Percentiles rank a stretch among this genome's conserved stretches.
phyloP scores from a whole-genome alignment of 176 grass and related monocot genomes.

The Aechmea fasciata region DNA sequence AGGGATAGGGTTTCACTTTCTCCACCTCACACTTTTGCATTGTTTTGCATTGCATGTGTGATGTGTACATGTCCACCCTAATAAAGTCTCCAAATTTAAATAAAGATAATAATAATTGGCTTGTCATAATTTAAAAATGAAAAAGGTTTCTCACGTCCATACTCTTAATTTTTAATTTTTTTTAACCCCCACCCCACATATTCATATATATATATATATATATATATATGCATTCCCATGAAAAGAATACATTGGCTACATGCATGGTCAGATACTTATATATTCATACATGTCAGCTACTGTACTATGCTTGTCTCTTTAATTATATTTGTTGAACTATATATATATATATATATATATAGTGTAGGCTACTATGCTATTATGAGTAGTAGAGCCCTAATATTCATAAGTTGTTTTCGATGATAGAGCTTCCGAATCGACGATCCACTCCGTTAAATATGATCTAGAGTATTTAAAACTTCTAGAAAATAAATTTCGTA shows the following conservation, averaged over 20 bases:
- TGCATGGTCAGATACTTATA: neutral
- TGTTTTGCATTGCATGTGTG: neutral
- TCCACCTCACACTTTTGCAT: neutral
- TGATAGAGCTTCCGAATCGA: too few species aligned
- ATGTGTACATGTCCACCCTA: neutral
- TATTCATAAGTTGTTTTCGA: too few species aligned
- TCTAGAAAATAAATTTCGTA: too few species aligned
- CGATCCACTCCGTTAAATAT: too few species aligned
- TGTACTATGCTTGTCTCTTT: slow-evolving; percentile 19
- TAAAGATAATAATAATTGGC: neutral
- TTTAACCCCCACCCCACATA: neutral
- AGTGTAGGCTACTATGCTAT: too few species aligned
- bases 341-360: neutral
- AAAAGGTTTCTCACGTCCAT: slow-evolving; percentile 10
- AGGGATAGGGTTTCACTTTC: neutral
- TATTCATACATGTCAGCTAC: slow-evolving; percentile 17
- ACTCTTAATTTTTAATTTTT: neutral
- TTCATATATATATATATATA: too few species aligned
- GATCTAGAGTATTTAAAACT: too few species aligned
- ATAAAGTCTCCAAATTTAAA: neutral
- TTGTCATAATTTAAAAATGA: neutral
- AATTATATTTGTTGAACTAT: neutral
- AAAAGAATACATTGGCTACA: slow-evolving; percentile 25
- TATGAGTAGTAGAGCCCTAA: too few species aligned
- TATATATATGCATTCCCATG: slow-evolving; percentile 24